Percentiles rank a stretch among this genome's conserved stretches.
These are phyloP conservation scores for Datura wrightii DNA, from an alignment of 257 asterid genomes.

Conservation along the genomic window DNA sequence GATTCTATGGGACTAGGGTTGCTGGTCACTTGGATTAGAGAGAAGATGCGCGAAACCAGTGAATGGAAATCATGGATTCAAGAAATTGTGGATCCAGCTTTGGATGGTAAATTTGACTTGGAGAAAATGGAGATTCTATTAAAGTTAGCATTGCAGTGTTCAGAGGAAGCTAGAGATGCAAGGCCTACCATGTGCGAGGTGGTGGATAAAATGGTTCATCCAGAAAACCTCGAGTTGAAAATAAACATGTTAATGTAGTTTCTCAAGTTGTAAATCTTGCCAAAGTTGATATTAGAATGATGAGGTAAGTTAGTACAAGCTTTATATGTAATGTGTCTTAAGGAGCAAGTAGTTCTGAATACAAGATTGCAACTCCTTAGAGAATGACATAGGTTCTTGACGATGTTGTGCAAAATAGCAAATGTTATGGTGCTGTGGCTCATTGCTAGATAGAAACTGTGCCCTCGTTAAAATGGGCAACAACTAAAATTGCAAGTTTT, in stretches of 20 bases:
- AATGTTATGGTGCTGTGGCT: background rate
- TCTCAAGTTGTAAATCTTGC: conserved; percentile 9
- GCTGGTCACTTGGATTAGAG: conserved; percentile 43
- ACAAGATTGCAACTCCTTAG: background rate
- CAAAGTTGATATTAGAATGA: background rate
- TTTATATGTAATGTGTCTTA: background rate
- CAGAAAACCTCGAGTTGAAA: conserved; percentile 5
- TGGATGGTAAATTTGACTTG: conserved; percentile 37
- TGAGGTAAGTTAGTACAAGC: background rate
- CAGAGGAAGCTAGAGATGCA: conserved; percentile 42
- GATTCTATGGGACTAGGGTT: conserved; percentile 33
- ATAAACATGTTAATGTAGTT: conserved; percentile 17
- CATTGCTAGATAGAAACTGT: background rate
- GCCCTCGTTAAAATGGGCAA: background rate
- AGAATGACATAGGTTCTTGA: background rate
- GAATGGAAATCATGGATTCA: conserved; percentile 27
- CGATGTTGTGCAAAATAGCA: background rate
- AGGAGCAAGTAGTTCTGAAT: background rate
- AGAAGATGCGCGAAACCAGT: conserved; percentile 28
- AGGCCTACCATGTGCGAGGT: conserved; percentile 53
- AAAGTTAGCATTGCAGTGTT: conserved; percentile 44
- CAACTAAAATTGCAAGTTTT: background rate
- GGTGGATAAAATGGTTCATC: conserved; percentile 37
- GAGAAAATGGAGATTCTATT: conserved; percentile 36
- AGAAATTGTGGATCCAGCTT: conserved; percentile 40